Evolutionary conservation across 108 stramenopile species (phyloP).

Genomic region (Skeletonema costatum): DNA sequence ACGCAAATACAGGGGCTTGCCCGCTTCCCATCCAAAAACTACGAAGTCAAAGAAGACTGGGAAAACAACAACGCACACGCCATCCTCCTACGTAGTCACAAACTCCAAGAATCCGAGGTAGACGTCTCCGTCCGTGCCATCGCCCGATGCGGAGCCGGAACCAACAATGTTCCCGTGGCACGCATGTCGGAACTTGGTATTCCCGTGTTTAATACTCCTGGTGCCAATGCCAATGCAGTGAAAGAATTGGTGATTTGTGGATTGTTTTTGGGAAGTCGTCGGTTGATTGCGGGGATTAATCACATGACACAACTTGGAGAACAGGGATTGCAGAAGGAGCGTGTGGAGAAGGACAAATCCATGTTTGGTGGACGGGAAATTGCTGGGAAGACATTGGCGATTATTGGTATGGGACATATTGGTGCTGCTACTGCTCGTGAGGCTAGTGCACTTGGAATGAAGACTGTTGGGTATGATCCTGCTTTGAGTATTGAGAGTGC

Average conservation of each 20-base stretch:
- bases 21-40: background rate
- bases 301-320: slow-evolving; percentile 87
- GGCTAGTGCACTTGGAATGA: slow-evolving; percentile 88
- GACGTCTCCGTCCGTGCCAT: slow-evolving; percentile 87
- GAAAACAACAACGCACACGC: slow-evolving; percentile 69
- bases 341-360: slow-evolving; percentile 91
- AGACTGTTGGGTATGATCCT: slow-evolving; percentile 93
- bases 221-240: slow-evolving; percentile 97
- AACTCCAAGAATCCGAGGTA: slow-evolving; percentile 86
- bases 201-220: slow-evolving; percentile 97
- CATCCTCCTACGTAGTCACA: slow-evolving; percentile 87
- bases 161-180: slow-evolving; percentile 93
- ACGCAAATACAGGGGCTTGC: background rate
- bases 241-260: slow-evolving; percentile 93
- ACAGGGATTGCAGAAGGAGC: slow-evolving; percentile 81
- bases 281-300: slow-evolving; percentile 86
- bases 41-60: background rate
- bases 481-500: slow-evolving; percentile 88
- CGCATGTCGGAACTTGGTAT: slow-evolving; percentile 94
- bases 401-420: slow-evolving; percentile 95
- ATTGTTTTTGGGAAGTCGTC: slow-evolving; percentile 83
- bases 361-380: slow-evolving; percentile 94
- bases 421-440: slow-evolving; percentile 91
- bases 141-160: slow-evolving; percentile 95
- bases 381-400: slow-evolving; percentile 91